A percentile compares a stretch with the other conserved stretches of the same genome.
Evolutionary conservation across 2,329 filamentous ascomycete genomes (phyloP).

Genomic region (Fusarium neocosmosporiellum): DNA sequence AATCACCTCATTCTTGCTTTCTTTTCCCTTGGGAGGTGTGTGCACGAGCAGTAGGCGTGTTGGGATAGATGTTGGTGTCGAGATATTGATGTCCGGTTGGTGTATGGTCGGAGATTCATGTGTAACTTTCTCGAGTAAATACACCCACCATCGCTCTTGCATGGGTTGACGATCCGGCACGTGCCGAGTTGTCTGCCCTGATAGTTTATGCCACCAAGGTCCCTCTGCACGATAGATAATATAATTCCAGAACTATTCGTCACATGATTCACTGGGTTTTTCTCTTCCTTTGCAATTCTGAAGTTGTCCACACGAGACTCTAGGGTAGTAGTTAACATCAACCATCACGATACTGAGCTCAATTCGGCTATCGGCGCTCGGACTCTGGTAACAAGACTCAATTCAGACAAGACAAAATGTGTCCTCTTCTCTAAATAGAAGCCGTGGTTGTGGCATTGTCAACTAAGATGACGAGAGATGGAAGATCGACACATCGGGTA

Average conservation of each 20-base stretch:
- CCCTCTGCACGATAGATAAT: neutral
- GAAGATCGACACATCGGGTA: neutral
- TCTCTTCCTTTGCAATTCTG: neutral
- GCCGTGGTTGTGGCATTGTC: neutral
- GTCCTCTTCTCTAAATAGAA: neutral
- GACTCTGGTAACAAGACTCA: neutral
- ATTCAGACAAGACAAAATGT: neutral
- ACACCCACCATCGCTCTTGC: neutral
- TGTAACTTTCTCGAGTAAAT: neutral
- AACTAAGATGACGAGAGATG: slow-evolving; percentile 21
- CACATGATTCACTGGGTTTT: neutral
- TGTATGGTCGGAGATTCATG: neutral
- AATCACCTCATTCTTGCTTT: slow-evolving; percentile 9
- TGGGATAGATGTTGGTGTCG: neutral
- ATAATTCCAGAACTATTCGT: neutral
- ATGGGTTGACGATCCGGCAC: neutral
- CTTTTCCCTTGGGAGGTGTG: neutral
- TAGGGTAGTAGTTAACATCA: neutral
- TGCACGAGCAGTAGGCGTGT: neutral
- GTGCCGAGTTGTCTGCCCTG: neutral
- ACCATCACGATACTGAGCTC: neutral
- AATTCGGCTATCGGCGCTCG: neutral
- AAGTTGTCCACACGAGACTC: neutral
- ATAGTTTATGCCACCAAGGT: neutral
- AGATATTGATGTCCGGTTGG: neutral